Evolutionary conservation across 176 grass and related monocot genomes (phyloP), one percentile per base, ranked within the genome.

Genomic region (Zea mays): DNA sequence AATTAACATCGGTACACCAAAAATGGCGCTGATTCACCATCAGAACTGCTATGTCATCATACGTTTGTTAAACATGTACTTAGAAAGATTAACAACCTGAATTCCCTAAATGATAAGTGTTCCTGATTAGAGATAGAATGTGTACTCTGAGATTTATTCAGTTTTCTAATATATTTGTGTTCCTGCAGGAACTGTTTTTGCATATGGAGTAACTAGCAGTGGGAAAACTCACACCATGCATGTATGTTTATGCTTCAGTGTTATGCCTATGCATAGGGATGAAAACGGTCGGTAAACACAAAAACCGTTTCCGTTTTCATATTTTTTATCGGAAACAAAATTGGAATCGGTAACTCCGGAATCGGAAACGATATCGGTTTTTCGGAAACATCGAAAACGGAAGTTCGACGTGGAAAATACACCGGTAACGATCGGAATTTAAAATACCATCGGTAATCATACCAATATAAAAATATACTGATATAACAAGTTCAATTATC

Each of bases 191-290:
- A 98, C 95, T 62, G 95, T 94, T 84, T 97, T 98, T 92, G 95
- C 95, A 61, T 98, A 98, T 88, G 95, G 95, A 69, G 95, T 98
- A 66, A 98, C 95, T 71, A 98, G 95, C 71, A 98, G 95, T 55
- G 95, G 95, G 55, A 97, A 97, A 93, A 97, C 94, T 60, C 94
- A 97, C 71, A 97, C 94, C 56, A 97, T 97, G 94, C 91, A 98
- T 86, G 91, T 98, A 91, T 94, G 95, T 86, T 12, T 86, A 19
- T 75, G 19, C n/a, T 59, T 73, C 5, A 8, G 45, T 60, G 51
- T 38, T 65, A 75, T 44, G 36, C 3, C 40, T 74, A 16, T 79
- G 44, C 50, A 68, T 76, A n/a, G n/a, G n/a, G n/a, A n/a, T n/a
- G n/a, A n/a, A n/a, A n/a, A n/a, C n/a, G n/a, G n/a, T n/a, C n/a